Conservation (phyloP, 1,284 basidiomycete species). For the Ceratobasidium sp. region DNA sequence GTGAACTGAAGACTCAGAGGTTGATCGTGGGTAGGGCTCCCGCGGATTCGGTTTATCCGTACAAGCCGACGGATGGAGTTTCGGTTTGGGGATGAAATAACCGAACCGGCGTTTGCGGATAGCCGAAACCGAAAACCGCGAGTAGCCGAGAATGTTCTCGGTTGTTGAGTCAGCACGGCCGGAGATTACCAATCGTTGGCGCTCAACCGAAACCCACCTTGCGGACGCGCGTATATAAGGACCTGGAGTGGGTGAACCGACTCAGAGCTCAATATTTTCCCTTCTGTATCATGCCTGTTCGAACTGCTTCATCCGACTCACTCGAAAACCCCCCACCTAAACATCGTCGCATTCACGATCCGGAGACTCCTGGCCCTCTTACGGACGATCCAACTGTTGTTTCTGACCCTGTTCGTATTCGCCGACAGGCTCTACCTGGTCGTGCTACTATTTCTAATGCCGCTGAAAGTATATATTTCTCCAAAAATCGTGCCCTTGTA, state of each 20-base stretch:
- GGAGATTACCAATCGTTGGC: not conserved
- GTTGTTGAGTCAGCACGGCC: not conserved
- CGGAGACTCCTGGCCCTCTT: too few relatives aligned
- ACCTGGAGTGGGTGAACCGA: too few relatives aligned
- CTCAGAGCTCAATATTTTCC: too few relatives aligned
- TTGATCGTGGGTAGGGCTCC: not conserved
- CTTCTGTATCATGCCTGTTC: too few relatives aligned
- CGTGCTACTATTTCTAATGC: slow-evolving; percentile 7
- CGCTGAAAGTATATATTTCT: not conserved
- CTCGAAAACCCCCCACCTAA: not conserved
- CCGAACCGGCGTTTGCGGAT: not conserved
- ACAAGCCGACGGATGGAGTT: not conserved
- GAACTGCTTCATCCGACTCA: not conserved
- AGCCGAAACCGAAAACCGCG: too few relatives aligned
- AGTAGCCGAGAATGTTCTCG: slow-evolving; percentile 11
- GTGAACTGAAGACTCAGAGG: too few relatives aligned
- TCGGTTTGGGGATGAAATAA: not conserved
- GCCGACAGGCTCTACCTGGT: not conserved
- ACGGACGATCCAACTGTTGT: not conserved
- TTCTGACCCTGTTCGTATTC: not conserved
- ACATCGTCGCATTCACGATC: not conserved
- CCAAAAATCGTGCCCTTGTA: not conserved
- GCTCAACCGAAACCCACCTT: too few relatives aligned
- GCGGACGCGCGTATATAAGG: too few relatives aligned
- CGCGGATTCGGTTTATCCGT: not conserved